Conservation (phyloP, 2,329 filamentous ascomycete species). For the Dothideomycetes sp. region DNA sequence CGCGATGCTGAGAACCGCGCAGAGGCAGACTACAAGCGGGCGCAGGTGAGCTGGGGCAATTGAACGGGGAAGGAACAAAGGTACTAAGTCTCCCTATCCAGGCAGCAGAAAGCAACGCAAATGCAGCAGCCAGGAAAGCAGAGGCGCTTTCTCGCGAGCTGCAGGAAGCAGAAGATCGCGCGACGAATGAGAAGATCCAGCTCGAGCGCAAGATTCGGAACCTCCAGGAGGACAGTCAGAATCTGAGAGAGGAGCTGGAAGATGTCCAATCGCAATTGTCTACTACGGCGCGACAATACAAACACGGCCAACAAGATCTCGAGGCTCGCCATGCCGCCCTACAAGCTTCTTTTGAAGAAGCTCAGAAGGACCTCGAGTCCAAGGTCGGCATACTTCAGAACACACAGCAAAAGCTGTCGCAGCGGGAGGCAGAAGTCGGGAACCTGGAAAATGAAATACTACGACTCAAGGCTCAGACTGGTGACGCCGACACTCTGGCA, state of each 20-base stretch:
- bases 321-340: slow-evolving; percentile 50
- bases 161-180: slow-evolving; percentile 42
- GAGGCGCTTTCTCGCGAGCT: slow-evolving; percentile 44
- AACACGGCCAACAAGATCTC: slow-evolving; percentile 47
- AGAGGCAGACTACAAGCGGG: slow-evolving; percentile 72
- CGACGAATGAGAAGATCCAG: slow-evolving; percentile 43
- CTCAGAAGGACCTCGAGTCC: slow-evolving; percentile 46
- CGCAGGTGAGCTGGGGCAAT: slow-evolving; percentile 44
- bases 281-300: slow-evolving; percentile 55
- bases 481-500: slow-evolving; percentile 72
- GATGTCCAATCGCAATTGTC: slow-evolving; percentile 68
- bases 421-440: slow-evolving; percentile 61
- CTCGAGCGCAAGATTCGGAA: slow-evolving; percentile 45
- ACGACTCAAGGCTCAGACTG: slow-evolving; percentile 72
- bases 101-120: slow-evolving; percentile 41
- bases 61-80: neutral
- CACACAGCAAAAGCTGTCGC: slow-evolving; percentile 54
- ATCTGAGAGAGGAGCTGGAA: slow-evolving; percentile 70
- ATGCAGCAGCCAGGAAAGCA: slow-evolving; percentile 41
- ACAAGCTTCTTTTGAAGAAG: slow-evolving; percentile 42
- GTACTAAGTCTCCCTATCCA: no score
- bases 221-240: slow-evolving; percentile 58
- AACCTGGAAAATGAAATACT: slow-evolving; percentile 74
- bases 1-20: slow-evolving; percentile 68
- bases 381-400: slow-evolving; percentile 47